phyloP scores from a whole-genome alignment of 768 basidiomycete species.

The Piloderma croceum region DNA sequence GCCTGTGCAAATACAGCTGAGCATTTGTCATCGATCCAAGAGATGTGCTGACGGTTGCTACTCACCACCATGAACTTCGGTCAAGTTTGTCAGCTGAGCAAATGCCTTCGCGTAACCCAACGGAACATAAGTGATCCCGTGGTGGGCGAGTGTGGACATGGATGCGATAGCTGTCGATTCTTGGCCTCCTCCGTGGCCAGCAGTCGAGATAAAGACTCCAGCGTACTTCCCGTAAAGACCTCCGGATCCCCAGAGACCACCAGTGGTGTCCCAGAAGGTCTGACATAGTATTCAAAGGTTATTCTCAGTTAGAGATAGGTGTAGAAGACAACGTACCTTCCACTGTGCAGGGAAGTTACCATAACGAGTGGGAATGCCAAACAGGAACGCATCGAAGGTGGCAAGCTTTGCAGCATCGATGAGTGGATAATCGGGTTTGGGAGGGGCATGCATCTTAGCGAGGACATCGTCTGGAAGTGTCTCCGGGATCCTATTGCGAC shows the following conservation, averaged over 20 bases:
- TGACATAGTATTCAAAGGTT: constrained; percentile 20
- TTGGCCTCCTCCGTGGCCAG: constrained; percentile 76
- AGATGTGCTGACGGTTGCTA: constrained; percentile 6
- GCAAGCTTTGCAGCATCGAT: constrained; percentile 37
- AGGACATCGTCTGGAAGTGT: constrained; percentile 50
- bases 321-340: constrained; percentile 4
- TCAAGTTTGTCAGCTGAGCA: constrained; percentile 34
- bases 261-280: constrained; percentile 76
- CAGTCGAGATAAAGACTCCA: constrained; percentile 69
- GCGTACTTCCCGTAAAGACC: constrained; percentile 70
- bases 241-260: constrained; percentile 55
- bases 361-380: constrained; percentile 42
- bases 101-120: constrained; percentile 58
- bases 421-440: constrained; percentile 47
- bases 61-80: constrained; percentile 56
- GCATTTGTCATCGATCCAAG: background rate
- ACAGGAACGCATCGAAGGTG: constrained; percentile 42
- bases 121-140: constrained; percentile 69
- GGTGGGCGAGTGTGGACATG: constrained; percentile 61
- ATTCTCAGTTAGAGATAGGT: constrained; percentile 4
- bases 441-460: constrained; percentile 45
- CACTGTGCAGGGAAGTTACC: constrained; percentile 41
- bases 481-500: constrained; percentile 44
- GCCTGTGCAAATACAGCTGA: constrained; percentile 35
- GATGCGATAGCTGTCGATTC: constrained; percentile 48